phyloP scores from a whole-genome alignment of 805 yeast genomes.

The Schwanniomyces polymorphus region DNA sequence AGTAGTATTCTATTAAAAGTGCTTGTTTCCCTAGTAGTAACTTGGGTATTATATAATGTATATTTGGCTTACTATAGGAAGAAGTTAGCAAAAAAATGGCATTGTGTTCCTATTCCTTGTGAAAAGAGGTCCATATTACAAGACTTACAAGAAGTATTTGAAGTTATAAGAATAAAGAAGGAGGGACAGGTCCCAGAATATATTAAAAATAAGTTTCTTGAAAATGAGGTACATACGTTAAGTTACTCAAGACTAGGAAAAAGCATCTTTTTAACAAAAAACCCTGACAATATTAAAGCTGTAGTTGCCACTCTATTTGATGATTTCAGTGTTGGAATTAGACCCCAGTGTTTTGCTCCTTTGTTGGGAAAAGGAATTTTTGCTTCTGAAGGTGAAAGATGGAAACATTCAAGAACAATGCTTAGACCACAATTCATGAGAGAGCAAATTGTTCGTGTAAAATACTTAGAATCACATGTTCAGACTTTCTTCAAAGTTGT shows the following conservation, averaged over 20 bases:
- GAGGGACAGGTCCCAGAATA: constrained; percentile 14
- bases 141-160: background rate
- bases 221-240: constrained; percentile 5
- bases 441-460: constrained; percentile 36
- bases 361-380: constrained; percentile 39
- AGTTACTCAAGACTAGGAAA: constrained; percentile 7
- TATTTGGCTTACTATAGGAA: background rate
- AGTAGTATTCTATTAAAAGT: background rate
- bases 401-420: constrained; percentile 39
- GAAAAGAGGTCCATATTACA: background rate
- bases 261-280: constrained; percentile 24
- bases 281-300: constrained; percentile 39
- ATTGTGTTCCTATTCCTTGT: background rate
- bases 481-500: constrained; percentile 25
- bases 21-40: background rate
- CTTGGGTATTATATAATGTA: background rate
- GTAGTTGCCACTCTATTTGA: constrained; percentile 37
- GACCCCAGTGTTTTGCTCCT: constrained; percentile 31
- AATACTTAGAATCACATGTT: constrained; percentile 32
- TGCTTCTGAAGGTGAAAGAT: constrained; percentile 36
- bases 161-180: constrained; percentile 5
- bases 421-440: constrained; percentile 40
- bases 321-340: constrained; percentile 32
- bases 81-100: background rate
- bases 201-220: constrained; percentile 6